phyloP scores from a whole-genome alignment of 169 alveolate genomes.

The Plasmodium knowlesi region DNA sequence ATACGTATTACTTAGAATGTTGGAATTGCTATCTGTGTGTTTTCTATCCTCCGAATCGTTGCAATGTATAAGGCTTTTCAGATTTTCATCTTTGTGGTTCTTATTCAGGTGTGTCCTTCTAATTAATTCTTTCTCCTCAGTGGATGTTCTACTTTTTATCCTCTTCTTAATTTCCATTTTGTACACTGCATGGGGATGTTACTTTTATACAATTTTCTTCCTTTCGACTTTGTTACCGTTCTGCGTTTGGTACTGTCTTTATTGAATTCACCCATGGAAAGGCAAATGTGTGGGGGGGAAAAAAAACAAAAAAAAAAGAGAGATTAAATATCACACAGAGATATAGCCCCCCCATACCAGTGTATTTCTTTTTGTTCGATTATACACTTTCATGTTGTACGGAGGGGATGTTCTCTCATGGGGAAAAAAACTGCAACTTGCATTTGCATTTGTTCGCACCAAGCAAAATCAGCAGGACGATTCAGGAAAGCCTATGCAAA shows the following conservation, averaged over 20 bases:
- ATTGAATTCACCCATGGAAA: not conserved
- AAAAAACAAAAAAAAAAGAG: not conserved
- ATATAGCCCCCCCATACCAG: not conserved
- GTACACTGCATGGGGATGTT: not conserved
- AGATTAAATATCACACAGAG: not conserved
- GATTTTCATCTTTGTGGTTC: not conserved
- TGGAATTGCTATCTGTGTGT: constrained; percentile 17
- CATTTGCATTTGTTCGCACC: not conserved
- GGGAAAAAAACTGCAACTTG: not conserved
- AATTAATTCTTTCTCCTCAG: constrained; percentile 2
- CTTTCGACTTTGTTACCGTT: not conserved
- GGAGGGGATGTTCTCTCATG: not conserved
- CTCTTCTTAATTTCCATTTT: constrained; percentile 37
- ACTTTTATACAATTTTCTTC: not conserved
- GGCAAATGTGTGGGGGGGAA: not conserved
- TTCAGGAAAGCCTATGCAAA: not conserved
- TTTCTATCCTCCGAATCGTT: constrained; percentile 19
- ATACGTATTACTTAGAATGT: constrained; percentile 47
- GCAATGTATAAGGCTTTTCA: not conserved
- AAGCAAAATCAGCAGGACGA: not conserved
- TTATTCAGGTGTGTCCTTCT: not conserved
- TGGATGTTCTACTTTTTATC: not conserved
- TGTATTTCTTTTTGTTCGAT: not conserved
- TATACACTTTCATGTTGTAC: not conserved
- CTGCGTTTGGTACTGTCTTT: not conserved